These are phyloP conservation scores for Sordariomycetes sp. DNA, from an alignment of 2,329 filamentous ascomycete species.

Conservation along the genomic window DNA sequence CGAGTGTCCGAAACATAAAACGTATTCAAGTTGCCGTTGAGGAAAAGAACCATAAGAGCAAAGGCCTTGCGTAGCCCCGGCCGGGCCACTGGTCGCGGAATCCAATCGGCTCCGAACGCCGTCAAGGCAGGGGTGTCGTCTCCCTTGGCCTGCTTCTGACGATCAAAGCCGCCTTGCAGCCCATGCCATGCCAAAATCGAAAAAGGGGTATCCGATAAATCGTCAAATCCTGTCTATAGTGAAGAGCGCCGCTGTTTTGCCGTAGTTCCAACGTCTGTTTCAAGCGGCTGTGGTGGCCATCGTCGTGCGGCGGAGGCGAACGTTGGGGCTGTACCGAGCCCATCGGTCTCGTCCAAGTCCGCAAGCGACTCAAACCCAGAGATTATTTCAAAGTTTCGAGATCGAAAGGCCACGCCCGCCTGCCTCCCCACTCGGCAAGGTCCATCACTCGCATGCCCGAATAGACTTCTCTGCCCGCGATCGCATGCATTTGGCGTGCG, in stretches of 20 bases:
- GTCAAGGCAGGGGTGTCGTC: not conserved
- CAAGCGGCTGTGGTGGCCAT: not conserved
- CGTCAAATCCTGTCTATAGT: not conserved
- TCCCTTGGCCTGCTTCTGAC: not conserved
- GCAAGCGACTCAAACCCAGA: not conserved
- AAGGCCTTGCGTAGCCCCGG: not conserved
- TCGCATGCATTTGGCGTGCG: constrained; percentile 40
- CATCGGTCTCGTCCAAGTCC: not conserved
- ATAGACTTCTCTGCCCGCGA: constrained; percentile 39
- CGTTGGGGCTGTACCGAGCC: not conserved
- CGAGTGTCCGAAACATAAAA: not conserved
- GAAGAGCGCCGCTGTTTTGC: not conserved
- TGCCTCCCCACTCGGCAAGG: not conserved
- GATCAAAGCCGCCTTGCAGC: not conserved
- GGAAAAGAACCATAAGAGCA: not conserved
- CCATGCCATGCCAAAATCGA: not conserved
- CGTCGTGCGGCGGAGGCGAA: not conserved
- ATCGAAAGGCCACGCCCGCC: not conserved
- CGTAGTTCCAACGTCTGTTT: not conserved
- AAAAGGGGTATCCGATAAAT: not conserved
- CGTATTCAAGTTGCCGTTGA: not conserved
- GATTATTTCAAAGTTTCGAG: not conserved
- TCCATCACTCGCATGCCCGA: constrained; percentile 1
- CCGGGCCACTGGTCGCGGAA: not conserved
- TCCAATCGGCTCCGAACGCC: not conserved